phyloP scores from a whole-genome alignment of 129 eudicot species.

The Artemisia tridentata region DNA sequence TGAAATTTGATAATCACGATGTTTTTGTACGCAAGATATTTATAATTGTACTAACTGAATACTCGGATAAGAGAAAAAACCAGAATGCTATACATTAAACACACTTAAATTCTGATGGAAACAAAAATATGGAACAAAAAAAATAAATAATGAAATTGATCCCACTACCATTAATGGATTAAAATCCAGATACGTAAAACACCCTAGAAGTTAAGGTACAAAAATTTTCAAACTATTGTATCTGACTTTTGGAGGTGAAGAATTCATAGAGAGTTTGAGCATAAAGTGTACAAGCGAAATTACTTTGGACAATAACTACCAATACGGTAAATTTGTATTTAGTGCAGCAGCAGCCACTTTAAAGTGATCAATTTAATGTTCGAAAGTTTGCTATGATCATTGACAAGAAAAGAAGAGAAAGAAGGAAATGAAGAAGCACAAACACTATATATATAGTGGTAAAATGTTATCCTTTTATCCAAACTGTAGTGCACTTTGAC shows the following conservation, averaged over 20 bases:
- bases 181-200: too few relatives aligned
- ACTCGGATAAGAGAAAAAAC: too few relatives aligned
- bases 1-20: too few relatives aligned
- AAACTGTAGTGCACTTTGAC: slow-evolving; percentile 8
- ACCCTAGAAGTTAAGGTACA: too few relatives aligned
- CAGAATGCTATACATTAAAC: too few relatives aligned
- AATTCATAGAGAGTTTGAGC: background rate
- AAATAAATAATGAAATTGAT: too few relatives aligned
- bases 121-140: too few relatives aligned
- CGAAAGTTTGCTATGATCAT: background rate
- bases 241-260: background rate
- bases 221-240: too few relatives aligned
- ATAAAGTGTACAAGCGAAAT: background rate
- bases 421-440: background rate
- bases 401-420: background rate
- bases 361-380: background rate
- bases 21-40: too few relatives aligned
- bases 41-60: too few relatives aligned
- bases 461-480: background rate
- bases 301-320: background rate
- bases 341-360: background rate
- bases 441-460: background rate
- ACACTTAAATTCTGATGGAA: too few relatives aligned
- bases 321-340: background rate
- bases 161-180: too few relatives aligned